Evolutionary conservation across 2,329 filamentous ascomycete genomes (phyloP), one percentile per base, ranked within the genome.

Genomic region (Clonostachys rosea): DNA sequence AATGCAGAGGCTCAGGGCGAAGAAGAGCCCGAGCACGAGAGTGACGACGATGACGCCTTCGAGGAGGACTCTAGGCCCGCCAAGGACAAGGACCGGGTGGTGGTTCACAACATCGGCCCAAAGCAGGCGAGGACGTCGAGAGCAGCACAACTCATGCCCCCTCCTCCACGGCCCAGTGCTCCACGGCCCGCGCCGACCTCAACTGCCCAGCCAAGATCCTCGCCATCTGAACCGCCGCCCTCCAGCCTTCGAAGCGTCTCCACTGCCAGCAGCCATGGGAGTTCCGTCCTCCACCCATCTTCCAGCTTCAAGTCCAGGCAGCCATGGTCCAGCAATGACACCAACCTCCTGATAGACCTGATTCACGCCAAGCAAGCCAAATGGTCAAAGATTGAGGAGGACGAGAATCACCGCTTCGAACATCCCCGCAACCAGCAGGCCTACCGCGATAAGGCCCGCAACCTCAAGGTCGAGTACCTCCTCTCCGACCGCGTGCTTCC

Each of bases 371-470:
- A 47, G 17, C 47, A 54, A 14, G 59, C 57, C 16, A 46, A 45
- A 7, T 69, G 65, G 65, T 44, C 64, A 40, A n/a, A 12, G 36
- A 69, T 69, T 3, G 52, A 66, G 48, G 55, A 50, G 24, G 11
- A 55, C 6, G 60, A 66, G 30, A 54, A 55, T 0, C 34, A 64
- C 16, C 48, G 47, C 3, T 79, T 79, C 46, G 64, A 75, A 40
- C 52, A 61, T 14, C 57, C 57, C 3, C 74, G 78, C 44, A 71
- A 74, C 54, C 78, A 81, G 62, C 78, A 81, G 58, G 73, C 75
- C 5, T 69, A 78, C 48, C 76, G 78, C 7, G 78, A 82, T 66
- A 78, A 76, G 60, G 78, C 78, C n/a, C 73, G 78, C 44, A 73
- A 78, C 47, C 52, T 79, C 47, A 82, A 82, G 63, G 73, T 77